Conservation (phyloP, 2,329 filamentous ascomycete species). For the Nannizziopsis arthrosporioides region DNA sequence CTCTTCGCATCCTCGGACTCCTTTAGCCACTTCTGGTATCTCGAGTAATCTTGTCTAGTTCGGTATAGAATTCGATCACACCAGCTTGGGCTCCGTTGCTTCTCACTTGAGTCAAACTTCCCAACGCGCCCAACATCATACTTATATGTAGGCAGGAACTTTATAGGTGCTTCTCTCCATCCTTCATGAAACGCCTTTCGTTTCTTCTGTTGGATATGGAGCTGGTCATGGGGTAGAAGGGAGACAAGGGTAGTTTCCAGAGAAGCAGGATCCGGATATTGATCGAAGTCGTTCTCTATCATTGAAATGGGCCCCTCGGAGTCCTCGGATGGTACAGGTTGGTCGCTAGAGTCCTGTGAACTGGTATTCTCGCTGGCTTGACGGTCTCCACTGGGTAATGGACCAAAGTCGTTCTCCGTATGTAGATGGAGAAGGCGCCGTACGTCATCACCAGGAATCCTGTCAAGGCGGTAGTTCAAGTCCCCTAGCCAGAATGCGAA, state of each 20-base stretch:
- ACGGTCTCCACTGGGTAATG: constrained; percentile 12
- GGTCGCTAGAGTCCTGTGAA: not conserved
- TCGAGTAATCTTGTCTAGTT: constrained; percentile 57
- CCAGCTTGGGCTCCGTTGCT: constrained; percentile 86
- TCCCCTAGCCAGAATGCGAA: constrained; percentile 96
- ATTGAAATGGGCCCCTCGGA: constrained; percentile 15
- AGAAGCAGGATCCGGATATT: constrained; percentile 67
- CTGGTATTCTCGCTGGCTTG: constrained; percentile 5
- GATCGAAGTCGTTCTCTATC: constrained; percentile 55
- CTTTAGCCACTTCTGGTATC: constrained; percentile 50
- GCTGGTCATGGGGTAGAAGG: constrained; percentile 78
- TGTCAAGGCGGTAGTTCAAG: constrained; percentile 84
- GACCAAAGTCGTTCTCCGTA: constrained; percentile 16
- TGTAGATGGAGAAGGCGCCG: constrained; percentile 72
- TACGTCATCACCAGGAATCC: constrained; percentile 81
- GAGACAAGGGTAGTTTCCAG: constrained; percentile 81
- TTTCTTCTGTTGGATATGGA: constrained; percentile 59
- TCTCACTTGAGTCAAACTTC: constrained; percentile 90
- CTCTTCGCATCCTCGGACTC: constrained; percentile 57
- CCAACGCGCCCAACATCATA: constrained; percentile 92
- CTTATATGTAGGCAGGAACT: constrained; percentile 90
- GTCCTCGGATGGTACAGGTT: constrained; percentile 5
- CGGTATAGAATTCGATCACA: constrained; percentile 88
- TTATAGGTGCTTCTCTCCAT: constrained; percentile 79
- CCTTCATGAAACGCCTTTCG: constrained; percentile 81